phyloP scores from a whole-genome alignment of 805 yeast species.

The Ogataea pini region DNA sequence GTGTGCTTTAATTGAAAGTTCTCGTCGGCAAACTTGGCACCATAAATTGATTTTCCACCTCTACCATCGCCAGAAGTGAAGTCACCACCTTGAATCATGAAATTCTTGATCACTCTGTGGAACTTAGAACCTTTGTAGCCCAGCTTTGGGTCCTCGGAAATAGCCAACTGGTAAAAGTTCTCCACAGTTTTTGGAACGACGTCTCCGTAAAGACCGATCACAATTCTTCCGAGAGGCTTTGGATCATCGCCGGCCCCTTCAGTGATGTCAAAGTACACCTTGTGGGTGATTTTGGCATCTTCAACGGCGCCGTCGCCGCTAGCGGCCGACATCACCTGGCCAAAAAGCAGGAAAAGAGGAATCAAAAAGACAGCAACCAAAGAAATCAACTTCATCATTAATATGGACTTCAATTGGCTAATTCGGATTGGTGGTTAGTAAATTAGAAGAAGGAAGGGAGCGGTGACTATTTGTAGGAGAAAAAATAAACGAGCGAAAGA shows the following conservation, averaged over 20 bases:
- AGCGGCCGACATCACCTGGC: conserved; percentile 20
- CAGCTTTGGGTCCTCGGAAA: conserved; percentile 70
- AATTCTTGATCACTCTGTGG: conserved; percentile 71
- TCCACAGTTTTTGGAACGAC: conserved; percentile 87
- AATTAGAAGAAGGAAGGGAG: neutral
- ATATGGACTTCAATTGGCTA: neutral
- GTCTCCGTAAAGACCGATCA: conserved; percentile 83
- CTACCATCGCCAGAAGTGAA: conserved; percentile 68
- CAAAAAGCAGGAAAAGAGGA: conserved; percentile 21
- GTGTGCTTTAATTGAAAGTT: conserved; percentile 68
- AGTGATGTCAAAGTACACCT: conserved; percentile 81
- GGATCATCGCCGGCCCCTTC: conserved; percentile 76
- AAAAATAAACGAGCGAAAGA: neutral
- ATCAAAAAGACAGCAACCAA: conserved; percentile 20
- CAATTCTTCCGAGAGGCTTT: conserved; percentile 73
- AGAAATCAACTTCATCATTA: conserved; percentile 29
- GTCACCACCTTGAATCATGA: conserved; percentile 84
- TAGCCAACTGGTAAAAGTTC: conserved; percentile 78
- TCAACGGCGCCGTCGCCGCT: conserved; percentile 28
- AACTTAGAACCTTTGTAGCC: conserved; percentile 64
- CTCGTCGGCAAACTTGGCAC: conserved; percentile 66
- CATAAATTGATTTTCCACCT: conserved; percentile 77
- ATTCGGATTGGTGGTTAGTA: neutral
- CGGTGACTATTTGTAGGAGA: no score
- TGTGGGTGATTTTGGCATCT: conserved; percentile 64